Evolutionary conservation across 2,329 filamentous ascomycete genomes (phyloP), one percentile per base, ranked within the genome.

Genomic region (Aspergillus tanneri): DNA sequence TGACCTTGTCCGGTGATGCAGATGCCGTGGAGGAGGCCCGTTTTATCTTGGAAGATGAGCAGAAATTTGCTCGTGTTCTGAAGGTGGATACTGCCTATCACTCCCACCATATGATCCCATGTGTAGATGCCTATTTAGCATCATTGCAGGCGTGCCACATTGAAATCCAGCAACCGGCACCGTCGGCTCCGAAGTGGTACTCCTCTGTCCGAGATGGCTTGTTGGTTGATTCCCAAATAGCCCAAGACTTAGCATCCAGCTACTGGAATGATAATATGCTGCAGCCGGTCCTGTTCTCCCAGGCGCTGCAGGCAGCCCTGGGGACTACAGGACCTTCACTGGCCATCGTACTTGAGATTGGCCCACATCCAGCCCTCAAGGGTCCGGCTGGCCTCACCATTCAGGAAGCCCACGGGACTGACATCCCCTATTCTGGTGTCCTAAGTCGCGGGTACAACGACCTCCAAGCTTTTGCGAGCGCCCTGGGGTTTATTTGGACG

Each of bases 1-100:
- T 77, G 1, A 79, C 77, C 0, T 30, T 77, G 0, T 76, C 74
- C 6, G 76, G 77, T 0, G 70, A 77, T 47, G 46, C 37, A 3
- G 53, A 66, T 49, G 63, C 61, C 5, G 66, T 77, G 4, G 52
- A 65, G 0, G 59, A 67, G 37, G 56, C 57, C 0, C 55, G 64
- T 3, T 48, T 59, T 1, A 53, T 62, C 0, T 51, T 77, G 0
- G 57, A 69, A 1, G 57, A 63, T 3, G 55, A 69, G 14, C 56
- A 64, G 3, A 62, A 67, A 8, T 77, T 77, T 49, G 64, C 61
- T 3, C 61, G 71, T 1, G 48, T 61, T 11, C 67, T 78, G 0
- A 63, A 67, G 39, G 71, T 77, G 3, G 67, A 72, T 21, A 66
- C 58, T 8, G 74, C 75, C 0, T 77, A 76, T 38, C 74, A 77